These are phyloP conservation scores for Laguncularia racemosa DNA, from an alignment of 345 rosid species.

Conservation along the genomic window DNA sequence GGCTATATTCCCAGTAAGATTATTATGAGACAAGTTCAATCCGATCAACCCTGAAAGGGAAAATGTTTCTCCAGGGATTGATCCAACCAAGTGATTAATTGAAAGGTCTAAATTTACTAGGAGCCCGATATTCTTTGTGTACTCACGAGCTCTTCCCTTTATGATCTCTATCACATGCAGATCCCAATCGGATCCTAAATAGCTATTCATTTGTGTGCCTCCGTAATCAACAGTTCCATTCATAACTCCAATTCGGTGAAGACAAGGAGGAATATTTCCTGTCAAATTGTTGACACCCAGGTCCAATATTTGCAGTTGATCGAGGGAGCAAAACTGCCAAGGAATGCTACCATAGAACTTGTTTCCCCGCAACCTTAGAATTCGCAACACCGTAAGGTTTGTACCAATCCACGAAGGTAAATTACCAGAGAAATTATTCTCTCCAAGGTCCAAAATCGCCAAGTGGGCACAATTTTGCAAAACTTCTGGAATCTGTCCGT, in stretches of 20 bases:
- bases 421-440: slow-evolving; percentile 11
- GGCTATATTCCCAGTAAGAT: slow-evolving; percentile 15
- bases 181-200: no score
- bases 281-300: slow-evolving; percentile 8
- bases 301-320: slow-evolving; percentile 12
- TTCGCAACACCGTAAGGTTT: neutral
- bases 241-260: slow-evolving; percentile 3
- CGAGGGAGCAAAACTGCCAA: neutral
- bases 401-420: slow-evolving; percentile 17
- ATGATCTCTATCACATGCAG: no score
- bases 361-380: slow-evolving; percentile 9
- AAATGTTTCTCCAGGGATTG: slow-evolving; percentile 8
- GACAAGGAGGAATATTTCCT: slow-evolving; percentile 10
- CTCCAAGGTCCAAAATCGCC: slow-evolving; percentile 15
- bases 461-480: slow-evolving; percentile 7
- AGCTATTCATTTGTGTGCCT: no score
- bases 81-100: slow-evolving; percentile 16
- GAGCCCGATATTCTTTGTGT: neutral
- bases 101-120: slow-evolving; percentile 17
- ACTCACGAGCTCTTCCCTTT: neutral
- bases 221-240: neutral
- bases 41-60: slow-evolving; percentile 6
- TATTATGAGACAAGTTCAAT: slow-evolving; percentile 21
- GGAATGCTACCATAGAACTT: slow-evolving; percentile 14
- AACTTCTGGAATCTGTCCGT: slow-evolving; percentile 7